phyloP scores from a whole-genome alignment of 176 grass and related monocot genomes.

The Avena atlantica region DNA sequence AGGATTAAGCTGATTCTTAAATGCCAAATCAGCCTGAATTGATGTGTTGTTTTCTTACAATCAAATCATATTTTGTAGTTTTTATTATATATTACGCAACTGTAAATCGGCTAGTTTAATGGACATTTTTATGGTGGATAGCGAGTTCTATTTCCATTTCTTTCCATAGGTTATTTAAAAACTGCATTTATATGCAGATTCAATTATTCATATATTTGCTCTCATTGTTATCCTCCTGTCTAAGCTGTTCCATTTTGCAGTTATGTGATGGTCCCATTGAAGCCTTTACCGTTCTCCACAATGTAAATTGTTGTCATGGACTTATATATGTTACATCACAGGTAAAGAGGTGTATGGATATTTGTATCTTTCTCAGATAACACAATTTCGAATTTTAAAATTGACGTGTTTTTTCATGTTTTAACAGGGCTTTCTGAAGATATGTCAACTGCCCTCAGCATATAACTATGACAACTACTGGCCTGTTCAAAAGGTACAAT shows the following conservation, averaged over 20 bases:
- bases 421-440: conserved; percentile 89
- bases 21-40: not conserved
- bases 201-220: conserved; percentile 32
- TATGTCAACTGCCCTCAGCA: conserved; percentile 82
- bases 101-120: too few species aligned
- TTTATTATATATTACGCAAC: not conserved
- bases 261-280: conserved; percentile 88
- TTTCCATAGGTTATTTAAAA: too few species aligned
- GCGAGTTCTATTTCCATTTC: too few species aligned
- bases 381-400: conserved; percentile 27
- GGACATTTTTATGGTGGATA: too few species aligned
- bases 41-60: not conserved
- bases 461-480: conserved; percentile 94
- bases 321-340: conserved; percentile 93
- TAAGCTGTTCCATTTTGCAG: conserved; percentile 60
- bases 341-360: conserved; percentile 55
- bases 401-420: conserved; percentile 28
- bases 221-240: not conserved
- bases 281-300: conserved; percentile 93
- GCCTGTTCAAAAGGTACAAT: conserved; percentile 87
- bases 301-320: conserved; percentile 92
- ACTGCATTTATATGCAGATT: conserved; percentile 27
- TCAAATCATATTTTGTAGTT: not conserved
- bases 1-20: conserved; percentile 6
- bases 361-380: conserved; percentile 29